Conservation (phyloP, 768 basidiomycete species). For the Lepiota venenata region DNA sequence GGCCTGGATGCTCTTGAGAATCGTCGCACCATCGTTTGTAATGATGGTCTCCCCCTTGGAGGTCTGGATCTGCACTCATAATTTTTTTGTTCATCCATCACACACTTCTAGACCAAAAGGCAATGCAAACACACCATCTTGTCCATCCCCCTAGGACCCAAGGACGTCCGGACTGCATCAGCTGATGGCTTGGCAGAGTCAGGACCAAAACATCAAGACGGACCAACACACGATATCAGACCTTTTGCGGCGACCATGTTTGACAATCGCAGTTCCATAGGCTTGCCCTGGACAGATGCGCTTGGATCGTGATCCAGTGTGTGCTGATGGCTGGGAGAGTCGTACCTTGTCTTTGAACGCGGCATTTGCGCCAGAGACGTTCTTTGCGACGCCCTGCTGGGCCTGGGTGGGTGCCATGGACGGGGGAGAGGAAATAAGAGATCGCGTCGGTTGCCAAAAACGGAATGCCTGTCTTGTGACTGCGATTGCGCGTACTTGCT, state of each 20-base stretch:
- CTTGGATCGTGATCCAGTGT: constrained; percentile 16
- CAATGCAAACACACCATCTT: constrained; percentile 74
- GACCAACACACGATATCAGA: constrained; percentile 22
- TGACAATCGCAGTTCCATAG: constrained; percentile 95
- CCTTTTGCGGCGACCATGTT: constrained; percentile 99
- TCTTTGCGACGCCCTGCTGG: constrained; percentile 40
- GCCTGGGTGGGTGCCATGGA: constrained; percentile 34
- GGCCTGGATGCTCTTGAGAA: constrained; percentile 92
- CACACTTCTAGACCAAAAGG: constrained; percentile 7
- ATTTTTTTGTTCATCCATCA: constrained; percentile 9
- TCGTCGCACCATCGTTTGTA: constrained; percentile 98
- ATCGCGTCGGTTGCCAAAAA: constrained; percentile 30
- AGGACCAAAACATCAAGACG: constrained; percentile 12
- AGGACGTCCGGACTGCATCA: constrained; percentile 95
- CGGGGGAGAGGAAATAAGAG: constrained; percentile 13
- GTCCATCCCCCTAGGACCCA: constrained; percentile 98
- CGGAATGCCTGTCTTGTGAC: constrained; percentile 31
- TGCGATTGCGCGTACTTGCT: constrained; percentile 14
- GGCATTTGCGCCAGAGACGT: constrained; percentile 59
- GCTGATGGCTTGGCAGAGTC: constrained; percentile 70
- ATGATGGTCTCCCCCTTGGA: constrained; percentile 95
- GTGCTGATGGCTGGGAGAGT: constrained; percentile 5
- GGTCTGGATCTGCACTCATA: constrained; percentile 77
- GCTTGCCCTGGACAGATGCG: constrained; percentile 77
- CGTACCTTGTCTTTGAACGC: constrained; percentile 85